Conservation (phyloP, 2,329 filamentous ascomycete species). For the Aspergillus sp. region DNA sequence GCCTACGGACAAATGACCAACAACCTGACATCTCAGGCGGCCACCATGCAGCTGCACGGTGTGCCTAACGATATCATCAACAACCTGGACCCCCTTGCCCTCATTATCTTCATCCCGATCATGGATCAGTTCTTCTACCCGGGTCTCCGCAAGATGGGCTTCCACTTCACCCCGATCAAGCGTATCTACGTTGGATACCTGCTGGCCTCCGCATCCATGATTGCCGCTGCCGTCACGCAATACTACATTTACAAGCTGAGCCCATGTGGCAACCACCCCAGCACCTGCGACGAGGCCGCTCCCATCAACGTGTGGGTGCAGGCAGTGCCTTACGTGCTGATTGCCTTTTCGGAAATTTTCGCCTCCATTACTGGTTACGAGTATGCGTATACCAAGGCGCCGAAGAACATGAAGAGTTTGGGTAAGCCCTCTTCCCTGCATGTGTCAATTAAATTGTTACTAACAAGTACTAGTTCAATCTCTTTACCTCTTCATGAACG, state of each 20-base stretch:
- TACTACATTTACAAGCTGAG: conserved; percentile 60
- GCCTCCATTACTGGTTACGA: conserved; percentile 65
- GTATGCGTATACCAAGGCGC: conserved; percentile 74
- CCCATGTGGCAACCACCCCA: conserved; percentile 59
- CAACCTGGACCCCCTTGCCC: conserved; percentile 55
- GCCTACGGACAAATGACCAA: conserved; percentile 57
- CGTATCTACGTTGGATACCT: conserved; percentile 55
- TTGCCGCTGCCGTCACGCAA: conserved; percentile 53
- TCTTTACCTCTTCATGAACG: conserved; percentile 69
- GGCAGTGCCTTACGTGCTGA: conserved; percentile 52
- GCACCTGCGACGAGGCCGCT: conserved; percentile 52
- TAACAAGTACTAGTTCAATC: conserved; percentile 51
- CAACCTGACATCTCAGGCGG: conserved; percentile 58
- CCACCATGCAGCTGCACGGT: conserved; percentile 54
- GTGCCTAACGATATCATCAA: conserved; percentile 58
- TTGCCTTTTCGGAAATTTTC: conserved; percentile 60
- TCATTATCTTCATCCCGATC: conserved; percentile 57
- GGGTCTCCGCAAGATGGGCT: conserved; percentile 45
- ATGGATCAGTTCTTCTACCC: conserved; percentile 56
- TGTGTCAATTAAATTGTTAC: conserved; percentile 65
- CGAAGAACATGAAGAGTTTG: conserved; percentile 75
- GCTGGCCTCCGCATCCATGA: conserved; percentile 51
- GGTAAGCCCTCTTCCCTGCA: conserved; percentile 55
- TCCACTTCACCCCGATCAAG: conserved; percentile 57
- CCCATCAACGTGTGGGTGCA: conserved; percentile 65